Evolutionary conservation across 1,139 yeast species (phyloP).

Genomic region (Saccharomyces hybrid): DNA sequence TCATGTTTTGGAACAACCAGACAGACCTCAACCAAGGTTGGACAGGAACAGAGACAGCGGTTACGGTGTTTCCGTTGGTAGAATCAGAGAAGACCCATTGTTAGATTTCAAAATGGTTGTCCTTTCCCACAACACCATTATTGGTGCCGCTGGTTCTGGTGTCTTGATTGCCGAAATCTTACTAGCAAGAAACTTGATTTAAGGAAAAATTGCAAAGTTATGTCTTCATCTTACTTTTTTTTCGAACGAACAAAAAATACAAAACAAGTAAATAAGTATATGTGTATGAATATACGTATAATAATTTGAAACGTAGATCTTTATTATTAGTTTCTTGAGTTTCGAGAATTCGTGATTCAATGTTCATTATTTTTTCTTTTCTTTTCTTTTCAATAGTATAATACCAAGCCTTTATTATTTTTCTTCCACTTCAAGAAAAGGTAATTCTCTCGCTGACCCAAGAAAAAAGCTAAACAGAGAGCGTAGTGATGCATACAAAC

Average conservation of each 20-base stretch:
- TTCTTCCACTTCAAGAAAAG: not conserved
- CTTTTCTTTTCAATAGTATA: not conserved
- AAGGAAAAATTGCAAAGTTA: conserved; percentile 16
- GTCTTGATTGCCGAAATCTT: conserved; percentile 88
- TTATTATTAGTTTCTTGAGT: not conserved
- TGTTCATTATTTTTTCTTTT: not conserved
- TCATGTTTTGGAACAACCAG: conserved; percentile 81
- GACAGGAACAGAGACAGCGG: conserved; percentile 96
- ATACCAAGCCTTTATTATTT: not conserved
- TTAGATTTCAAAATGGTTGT: conserved; percentile 94
- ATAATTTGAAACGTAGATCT: not conserved
- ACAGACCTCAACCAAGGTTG: conserved; percentile 96
- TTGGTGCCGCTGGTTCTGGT: conserved; percentile 99
- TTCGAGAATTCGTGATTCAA: not conserved
- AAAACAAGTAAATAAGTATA: not conserved
- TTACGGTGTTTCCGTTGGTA: conserved; percentile 90
- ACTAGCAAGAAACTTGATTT: conserved; percentile 67
- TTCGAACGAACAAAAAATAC: not conserved
- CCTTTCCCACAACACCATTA: conserved; percentile 89
- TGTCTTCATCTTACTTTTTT: not conserved
- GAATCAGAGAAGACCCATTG: conserved; percentile 87
- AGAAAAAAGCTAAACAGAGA: not conserved
- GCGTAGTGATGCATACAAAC: not conserved
- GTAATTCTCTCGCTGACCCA: not conserved
- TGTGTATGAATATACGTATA: not conserved